These are phyloP conservation scores for Argentina anserina DNA, from an alignment of 306 rosid genomes.

Conservation along the genomic window DNA sequence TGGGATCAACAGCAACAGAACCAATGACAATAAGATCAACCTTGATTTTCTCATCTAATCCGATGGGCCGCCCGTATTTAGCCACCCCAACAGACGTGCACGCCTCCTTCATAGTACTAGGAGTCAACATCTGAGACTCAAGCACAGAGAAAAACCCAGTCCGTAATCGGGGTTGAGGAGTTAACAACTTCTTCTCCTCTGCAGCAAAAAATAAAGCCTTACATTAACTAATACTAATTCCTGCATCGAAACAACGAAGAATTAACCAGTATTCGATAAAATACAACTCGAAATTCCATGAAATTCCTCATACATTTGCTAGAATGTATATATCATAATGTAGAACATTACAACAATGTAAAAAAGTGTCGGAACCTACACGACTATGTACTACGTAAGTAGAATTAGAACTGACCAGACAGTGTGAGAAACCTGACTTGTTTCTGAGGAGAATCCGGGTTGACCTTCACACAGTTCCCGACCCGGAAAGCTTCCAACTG, in stretches of 20 bases:
- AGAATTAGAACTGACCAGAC: slow-evolving; percentile 45
- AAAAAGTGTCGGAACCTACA: too few species aligned
- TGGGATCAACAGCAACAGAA: slow-evolving; percentile 89
- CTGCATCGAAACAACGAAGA: neutral
- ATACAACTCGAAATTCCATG: neutral
- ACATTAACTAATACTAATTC: neutral
- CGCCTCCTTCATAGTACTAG: slow-evolving; percentile 55
- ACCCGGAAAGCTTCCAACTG: slow-evolving; percentile 60
- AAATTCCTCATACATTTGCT: too few species aligned
- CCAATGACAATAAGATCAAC: slow-evolving; percentile 85
- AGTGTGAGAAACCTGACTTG: slow-evolving; percentile 92
- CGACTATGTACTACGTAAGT: neutral
- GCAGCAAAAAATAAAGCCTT: slow-evolving; percentile 2
- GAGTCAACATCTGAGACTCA: slow-evolving; percentile 43
- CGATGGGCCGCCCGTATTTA: slow-evolving; percentile 71
- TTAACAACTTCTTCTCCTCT: slow-evolving; percentile 77
- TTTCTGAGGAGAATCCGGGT: slow-evolving; percentile 98
- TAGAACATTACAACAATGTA: neutral
- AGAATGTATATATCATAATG: too few species aligned
- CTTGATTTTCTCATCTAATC: slow-evolving; percentile 76
- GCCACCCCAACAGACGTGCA: slow-evolving; percentile 87
- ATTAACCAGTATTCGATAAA: neutral
- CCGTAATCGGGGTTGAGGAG: slow-evolving; percentile 87
- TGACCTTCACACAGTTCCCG: slow-evolving; percentile 81
- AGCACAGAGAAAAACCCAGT: slow-evolving; percentile 88